phyloP scores from a whole-genome alignment of 352 stramenopile genomes.

The Phytophthora capsici region DNA sequence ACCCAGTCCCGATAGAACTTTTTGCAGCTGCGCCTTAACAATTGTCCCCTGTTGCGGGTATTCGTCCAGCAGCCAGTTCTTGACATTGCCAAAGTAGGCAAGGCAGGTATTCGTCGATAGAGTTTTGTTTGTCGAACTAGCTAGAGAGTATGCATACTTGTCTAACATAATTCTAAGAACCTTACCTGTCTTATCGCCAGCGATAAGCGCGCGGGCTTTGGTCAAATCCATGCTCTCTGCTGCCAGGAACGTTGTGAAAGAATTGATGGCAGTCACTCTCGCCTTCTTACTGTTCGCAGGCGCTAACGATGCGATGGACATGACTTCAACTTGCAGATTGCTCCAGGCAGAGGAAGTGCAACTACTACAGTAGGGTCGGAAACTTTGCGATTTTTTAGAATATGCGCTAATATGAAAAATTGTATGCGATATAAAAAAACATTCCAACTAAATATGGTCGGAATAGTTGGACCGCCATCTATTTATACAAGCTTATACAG shows the following conservation, averaged over 20 bases:
- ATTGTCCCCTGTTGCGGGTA: slow-evolving; percentile 8
- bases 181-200: slow-evolving; percentile 1
- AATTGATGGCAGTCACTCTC: too few species aligned
- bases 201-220: neutral
- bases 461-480: neutral
- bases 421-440: neutral
- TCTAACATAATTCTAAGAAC: too few species aligned
- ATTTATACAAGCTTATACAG: too few species aligned
- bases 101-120: slow-evolving; percentile 9
- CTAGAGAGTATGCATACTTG: too few species aligned
- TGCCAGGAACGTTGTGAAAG: slow-evolving; percentile 4
- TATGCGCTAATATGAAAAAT: neutral
- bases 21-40: slow-evolving; percentile 14
- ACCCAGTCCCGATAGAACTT: too few species aligned
- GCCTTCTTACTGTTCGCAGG: too few species aligned
- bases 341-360: too few species aligned
- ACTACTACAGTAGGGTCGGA: too few species aligned
- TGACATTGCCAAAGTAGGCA: slow-evolving; percentile 11
- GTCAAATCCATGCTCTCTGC: slow-evolving; percentile 1
- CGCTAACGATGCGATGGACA: too few species aligned
- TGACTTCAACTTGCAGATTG: too few species aligned
- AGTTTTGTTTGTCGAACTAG: neutral
- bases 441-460: neutral
- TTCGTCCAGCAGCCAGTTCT: slow-evolving; percentile 11
- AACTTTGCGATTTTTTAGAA: neutral